These are phyloP conservation scores for Gomphus sp. DNA, from an alignment of 1,284 basidiomycete species.

Conservation along the genomic window DNA sequence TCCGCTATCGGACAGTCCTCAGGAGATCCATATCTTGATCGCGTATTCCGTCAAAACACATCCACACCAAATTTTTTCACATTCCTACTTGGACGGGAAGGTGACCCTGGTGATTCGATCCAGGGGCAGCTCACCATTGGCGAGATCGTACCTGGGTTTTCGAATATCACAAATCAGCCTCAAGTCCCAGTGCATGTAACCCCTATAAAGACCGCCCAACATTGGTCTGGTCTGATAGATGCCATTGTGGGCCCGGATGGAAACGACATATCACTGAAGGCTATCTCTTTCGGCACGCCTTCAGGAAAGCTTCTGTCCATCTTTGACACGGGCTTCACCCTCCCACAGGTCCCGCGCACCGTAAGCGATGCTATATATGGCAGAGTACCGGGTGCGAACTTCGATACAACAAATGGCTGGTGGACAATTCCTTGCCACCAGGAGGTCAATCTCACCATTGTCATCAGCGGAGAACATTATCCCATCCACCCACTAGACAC, in stretches of 20 bases:
- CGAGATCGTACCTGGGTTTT: slow-evolving; percentile 45
- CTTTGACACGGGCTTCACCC: slow-evolving; percentile 65
- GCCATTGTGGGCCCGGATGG: slow-evolving; percentile 69
- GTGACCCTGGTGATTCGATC: slow-evolving; percentile 37
- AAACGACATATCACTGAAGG: slow-evolving; percentile 38
- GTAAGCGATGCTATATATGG: slow-evolving; percentile 75
- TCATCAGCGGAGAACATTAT: slow-evolving; percentile 57
- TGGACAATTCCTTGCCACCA: slow-evolving; percentile 73
- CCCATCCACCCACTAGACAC: slow-evolving; percentile 67
- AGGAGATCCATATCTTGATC: slow-evolving; percentile 50
- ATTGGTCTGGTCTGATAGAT: slow-evolving; percentile 69
- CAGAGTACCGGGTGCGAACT: slow-evolving; percentile 64
- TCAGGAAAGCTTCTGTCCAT: slow-evolving; percentile 59
- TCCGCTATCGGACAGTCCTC: slow-evolving; percentile 28
- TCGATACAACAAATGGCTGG: slow-evolving; percentile 39
- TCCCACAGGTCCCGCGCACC: slow-evolving; percentile 60
- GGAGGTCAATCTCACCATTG: slow-evolving; percentile 58
- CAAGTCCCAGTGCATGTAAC: slow-evolving; percentile 61
- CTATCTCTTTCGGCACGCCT: slow-evolving; percentile 56
- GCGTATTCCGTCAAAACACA: slow-evolving; percentile 50
- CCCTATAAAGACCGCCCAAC: slow-evolving; percentile 51
- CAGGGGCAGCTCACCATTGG: slow-evolving; percentile 52
- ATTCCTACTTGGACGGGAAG: slow-evolving; percentile 51
- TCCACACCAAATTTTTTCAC: slow-evolving; percentile 49
- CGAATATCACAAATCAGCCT: slow-evolving; percentile 51